Base-by-base conservation (phyloP, 2,329 filamentous ascomycete species). In the Aspergillus sp. region DNA sequence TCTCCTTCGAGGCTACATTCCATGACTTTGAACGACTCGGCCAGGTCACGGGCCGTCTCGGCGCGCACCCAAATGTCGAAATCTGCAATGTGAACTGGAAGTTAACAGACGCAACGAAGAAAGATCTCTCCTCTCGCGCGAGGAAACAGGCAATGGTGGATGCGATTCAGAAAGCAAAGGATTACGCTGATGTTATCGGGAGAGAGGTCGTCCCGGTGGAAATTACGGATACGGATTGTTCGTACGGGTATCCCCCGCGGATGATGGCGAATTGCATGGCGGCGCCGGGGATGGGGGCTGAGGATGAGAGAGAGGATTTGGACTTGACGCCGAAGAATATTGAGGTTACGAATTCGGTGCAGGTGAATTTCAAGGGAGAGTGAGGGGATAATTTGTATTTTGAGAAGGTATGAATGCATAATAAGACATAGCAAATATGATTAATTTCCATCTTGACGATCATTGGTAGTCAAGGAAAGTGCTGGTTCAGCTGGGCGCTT, bases 31-130 rank as follows among this genome's bases (percentile, higher is more conserved):
- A 33, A 9, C 46, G 45, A 7, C 39, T 63, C 7, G 47, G 52
- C 12, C 36, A 57, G 4, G 45, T 58, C 7, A 43, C 52, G 1
- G 46, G 47, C 5, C 33, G 49, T 19, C 45, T 61, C 4, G 32
- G 55, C 10, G 27, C n/a, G 2, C 47, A 51, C 27, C 44, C 48
- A 3, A 52, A 46, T 29, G 55, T 62, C 11, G 50, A 55, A 10
- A 51, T 62, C 8, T 34, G 43, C 7, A 42, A 49, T 1, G 50
- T 60, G 12, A 42, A 51, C 7, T 62, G 60, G 59, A 43, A 46
- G 33, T 43, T 62, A 39, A 58, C 48, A 4, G 54, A 62, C 3
- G 50, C 44, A 10, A 59, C 49, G 2, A 34, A 48, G 35, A 44
- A 47, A 11, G 29, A 30, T 7, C 38, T 62, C 8, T 43, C 47